Base-by-base conservation (phyloP, 495 filamentous ascomycete species). In the Neurospora hispaniola region DNA sequence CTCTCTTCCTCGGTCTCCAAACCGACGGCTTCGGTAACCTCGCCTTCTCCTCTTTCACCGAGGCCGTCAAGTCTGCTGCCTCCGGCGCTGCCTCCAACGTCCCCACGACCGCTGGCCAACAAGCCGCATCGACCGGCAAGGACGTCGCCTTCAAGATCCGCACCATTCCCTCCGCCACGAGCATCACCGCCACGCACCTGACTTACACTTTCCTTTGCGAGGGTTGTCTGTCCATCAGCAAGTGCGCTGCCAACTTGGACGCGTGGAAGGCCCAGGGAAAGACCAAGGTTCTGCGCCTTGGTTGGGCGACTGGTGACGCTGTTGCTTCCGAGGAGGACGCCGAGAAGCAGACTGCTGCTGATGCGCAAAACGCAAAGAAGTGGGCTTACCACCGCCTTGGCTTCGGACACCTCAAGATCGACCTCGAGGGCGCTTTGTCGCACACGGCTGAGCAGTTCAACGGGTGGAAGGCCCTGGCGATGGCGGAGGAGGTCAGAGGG, bases 191-290 rank as follows among this genome's bases (percentile, higher is more conserved):
- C 23, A 76, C 74, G 2, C 69, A 72, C 9, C 43, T 78, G 1
- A 76, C 78, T 0, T 78, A 76, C 71, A 78, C 78, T 0, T 78
- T 79, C 71, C 7, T 79, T 0, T 79, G 76, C 69, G 78, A 78
- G 23, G 73, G 74, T 0, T 79, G 78, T 40, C 20, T 79, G 2
- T 72, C 76, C 11, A 48, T 71, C 11, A 43, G 9, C 11, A 66
- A 66, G 7, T 66, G 54, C 23, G 54, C 54, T 0, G 6, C 27
- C 0, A 66, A 62, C 54, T 3, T 62, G 0, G 23, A 62, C 0
- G 6, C 5, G 2, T 62, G 14, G 12, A 27, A 35, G 2, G 4
- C 48, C 20, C 8, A 42, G 12, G 54, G 54, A 2, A 66, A 66
- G 54, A 66, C 54, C 12, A 66, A 66, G 3, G 54, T 66, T 2